Evolutionary conservation across 192 early-diverging fungal genomes (phyloP), one percentile per base, ranked within the genome.

Genomic region (Coemansia sp.): DNA sequence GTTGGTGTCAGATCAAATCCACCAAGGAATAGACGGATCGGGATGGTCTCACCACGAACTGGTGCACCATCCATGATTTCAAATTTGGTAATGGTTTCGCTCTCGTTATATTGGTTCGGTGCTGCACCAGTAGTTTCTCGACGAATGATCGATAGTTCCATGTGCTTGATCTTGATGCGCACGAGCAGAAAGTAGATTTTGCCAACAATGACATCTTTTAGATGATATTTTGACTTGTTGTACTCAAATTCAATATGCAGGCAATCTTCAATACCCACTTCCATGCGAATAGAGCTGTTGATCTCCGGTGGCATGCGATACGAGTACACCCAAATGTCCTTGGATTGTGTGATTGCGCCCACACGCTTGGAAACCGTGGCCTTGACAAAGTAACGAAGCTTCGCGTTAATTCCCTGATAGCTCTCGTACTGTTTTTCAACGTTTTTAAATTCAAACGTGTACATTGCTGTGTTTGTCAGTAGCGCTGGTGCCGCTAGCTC

Each of bases 11-110:
- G 81, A 60, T 99, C 97, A 65, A 97, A 99, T 1, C 96, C 97
- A 54, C 91, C 89, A 47, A 99, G 83, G 74, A 97, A 98, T 44
- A 99, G 82, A 28, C 97, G 92, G 68, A 99, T 99, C 30, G 97
- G 97, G 65, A 99, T 97, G 7, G 93, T 96, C 73, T 99, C 97
- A 14, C 93, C 88, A 81, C 66, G 86, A 19, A 96, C 95, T 24
- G 97, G 96, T 38, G 95, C 96, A 12, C 97, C 97, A 73, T 99
- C 97, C 97, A 99, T 99, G 68, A 99, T 99, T 73, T 99, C 97
- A 78, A 98, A 99, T 76, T 95, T 97, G 48, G 95, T 98, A 47
- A 99, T 91, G 0, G 94, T 98, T 77, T 99, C 97, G 77, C 91
- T 94, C 82, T 99, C 97, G 74, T 97, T 98, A 82, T 96, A 96